phyloP scores from a whole-genome alignment of 306 rosid genomes.

The Clitoria ternatea region DNA sequence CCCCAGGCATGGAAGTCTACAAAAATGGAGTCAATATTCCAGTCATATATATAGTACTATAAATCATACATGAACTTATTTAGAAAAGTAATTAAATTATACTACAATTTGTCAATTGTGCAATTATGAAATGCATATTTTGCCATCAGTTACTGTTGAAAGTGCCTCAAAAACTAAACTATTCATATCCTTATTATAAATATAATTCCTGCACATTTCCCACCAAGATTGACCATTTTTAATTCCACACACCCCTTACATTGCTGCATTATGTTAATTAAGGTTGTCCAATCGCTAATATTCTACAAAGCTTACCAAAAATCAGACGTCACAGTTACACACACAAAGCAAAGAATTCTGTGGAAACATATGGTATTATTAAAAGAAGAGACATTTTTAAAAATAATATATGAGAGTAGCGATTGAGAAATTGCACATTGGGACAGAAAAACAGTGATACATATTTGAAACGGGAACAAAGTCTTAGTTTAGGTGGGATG shows the following conservation, averaged over 20 bases:
- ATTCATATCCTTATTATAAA: background rate
- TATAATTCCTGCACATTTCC: constrained; percentile 19
- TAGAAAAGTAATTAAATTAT: constrained; percentile 15
- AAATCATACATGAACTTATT: constrained; percentile 23
- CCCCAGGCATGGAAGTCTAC: constrained; percentile 19
- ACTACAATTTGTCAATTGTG: constrained; percentile 30
- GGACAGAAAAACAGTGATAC: constrained; percentile 37
- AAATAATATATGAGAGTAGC: background rate
- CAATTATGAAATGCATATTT: constrained; percentile 7
- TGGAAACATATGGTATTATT: constrained; percentile 30
- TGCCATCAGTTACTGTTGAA: constrained; percentile 6
- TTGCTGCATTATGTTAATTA: constrained; percentile 4
- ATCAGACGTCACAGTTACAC: constrained; percentile 32
- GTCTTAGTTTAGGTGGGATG: constrained; percentile 73
- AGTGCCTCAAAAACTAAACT: constrained; percentile 15
- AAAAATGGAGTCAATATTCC: constrained; percentile 31
- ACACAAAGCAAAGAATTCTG: constrained; percentile 12
- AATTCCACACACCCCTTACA: constrained; percentile 4
- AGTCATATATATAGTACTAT: constrained; percentile 25
- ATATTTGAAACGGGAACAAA: constrained; percentile 36
- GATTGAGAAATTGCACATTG: constrained; percentile 27
- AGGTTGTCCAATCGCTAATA: constrained; percentile 21
- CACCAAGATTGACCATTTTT: constrained; percentile 36
- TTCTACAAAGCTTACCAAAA: constrained; percentile 16
- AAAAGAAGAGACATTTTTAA: background rate